A percentile compares a stretch with the other conserved stretches of the same genome.
These are phyloP conservation scores for Xerophyta viscosa DNA, from an alignment of 106 monocot species.

Conservation along the genomic window DNA sequence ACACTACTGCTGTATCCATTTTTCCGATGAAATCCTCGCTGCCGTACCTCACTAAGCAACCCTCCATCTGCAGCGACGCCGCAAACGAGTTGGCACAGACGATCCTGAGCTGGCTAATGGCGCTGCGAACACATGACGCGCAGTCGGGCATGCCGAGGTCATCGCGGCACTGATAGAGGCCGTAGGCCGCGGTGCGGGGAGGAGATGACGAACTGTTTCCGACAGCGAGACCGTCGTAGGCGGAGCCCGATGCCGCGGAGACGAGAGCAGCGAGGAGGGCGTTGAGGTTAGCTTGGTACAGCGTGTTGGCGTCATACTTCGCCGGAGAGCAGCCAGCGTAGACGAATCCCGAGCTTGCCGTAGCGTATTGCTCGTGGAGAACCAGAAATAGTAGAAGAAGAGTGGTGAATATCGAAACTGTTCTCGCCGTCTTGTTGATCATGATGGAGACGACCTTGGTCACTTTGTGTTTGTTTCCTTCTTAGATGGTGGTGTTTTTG, in stretches of 20 bases:
- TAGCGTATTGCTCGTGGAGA: neutral
- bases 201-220: conserved; percentile 16
- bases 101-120: conserved; percentile 45
- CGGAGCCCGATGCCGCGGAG: conserved; percentile 31
- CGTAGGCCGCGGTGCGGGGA: conserved; percentile 28
- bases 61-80: conserved; percentile 78
- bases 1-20: conserved; percentile 40
- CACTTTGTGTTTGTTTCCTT: too few relatives aligned
- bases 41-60: conserved; percentile 69
- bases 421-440: too few relatives aligned
- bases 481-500: too few relatives aligned
- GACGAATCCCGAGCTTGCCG: conserved; percentile 38
- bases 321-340: conserved; percentile 76
- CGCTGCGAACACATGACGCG: conserved; percentile 53
- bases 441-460: too few relatives aligned
- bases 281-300: conserved; percentile 51
- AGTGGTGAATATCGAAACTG: too few relatives aligned
- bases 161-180: conserved; percentile 85
- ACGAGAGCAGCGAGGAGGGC: conserved; percentile 53
- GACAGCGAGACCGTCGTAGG: conserved; percentile 39
- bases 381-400: too few relatives aligned
- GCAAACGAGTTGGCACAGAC: conserved; percentile 46
- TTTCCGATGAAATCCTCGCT: conserved; percentile 54
- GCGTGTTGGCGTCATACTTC: conserved; percentile 31
- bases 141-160: conserved; percentile 65